Base-by-base conservation (phyloP, 306 rosid genomes). In the Hylodesmum podocarpum region DNA sequence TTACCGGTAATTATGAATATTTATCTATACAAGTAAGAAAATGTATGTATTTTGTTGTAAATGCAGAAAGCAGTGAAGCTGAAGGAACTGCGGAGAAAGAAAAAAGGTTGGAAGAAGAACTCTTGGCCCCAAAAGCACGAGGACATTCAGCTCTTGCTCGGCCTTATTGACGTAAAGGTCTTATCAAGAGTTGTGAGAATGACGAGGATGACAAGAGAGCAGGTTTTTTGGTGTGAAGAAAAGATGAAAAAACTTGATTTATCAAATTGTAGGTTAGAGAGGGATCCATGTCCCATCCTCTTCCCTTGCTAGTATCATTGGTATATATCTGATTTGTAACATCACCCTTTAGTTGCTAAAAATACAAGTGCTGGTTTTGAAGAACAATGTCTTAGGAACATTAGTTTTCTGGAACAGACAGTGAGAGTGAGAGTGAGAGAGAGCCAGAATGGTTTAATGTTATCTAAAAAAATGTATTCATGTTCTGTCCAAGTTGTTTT, bases 161-260 rank as follows among this genome's bases (percentile, higher is more conserved):
- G 97, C 57, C 85, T 92, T 16, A 80, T 90, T 19, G 98, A 95
- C 37, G 66, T 78, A 66, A 89, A 92, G 81, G 73, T 92, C 54
- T 2, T 95, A 61, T 82, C 84, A 6, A 89, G 98, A 80, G 92
- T 87, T 72, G 86, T 92, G 9, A 85, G 88, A 70, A 92, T 95
- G 93, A 67, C 59, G 5, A 88, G 91, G 89, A 74, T 92, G 74
- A 88, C 81, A 5, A 92, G 89, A 46, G 96, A 89, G 41, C 97
- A 95, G 68, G 77, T 95, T 67, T 75, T 88, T 64, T 95, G 98
- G 98, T 92, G 98, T 49, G 97, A 95, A 84, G 97, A 92, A 76
- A 95, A 95, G 90, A 81, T 89, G 88, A 95, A 90, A 71, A 95
- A 89, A 67, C 87, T 95, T 24, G 96, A 90, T 64, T 31, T 90